Evolutionary conservation across 2,329 filamentous ascomycete genomes (phyloP), one percentile per base, ranked within the genome.

Genomic region (Cercospora zeina): DNA sequence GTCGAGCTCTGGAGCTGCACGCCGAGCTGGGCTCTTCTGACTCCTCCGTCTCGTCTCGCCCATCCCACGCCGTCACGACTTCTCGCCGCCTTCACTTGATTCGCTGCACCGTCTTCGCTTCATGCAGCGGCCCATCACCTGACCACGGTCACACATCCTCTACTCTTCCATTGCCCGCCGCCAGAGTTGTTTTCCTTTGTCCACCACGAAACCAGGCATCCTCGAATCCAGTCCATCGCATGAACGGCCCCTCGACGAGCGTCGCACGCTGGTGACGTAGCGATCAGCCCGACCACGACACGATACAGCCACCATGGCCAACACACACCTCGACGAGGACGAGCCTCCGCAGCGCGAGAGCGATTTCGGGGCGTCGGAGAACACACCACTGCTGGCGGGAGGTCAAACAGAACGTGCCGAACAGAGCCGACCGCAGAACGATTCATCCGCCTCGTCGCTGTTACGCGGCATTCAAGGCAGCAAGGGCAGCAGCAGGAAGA

Each of bases 391-490:
- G 37, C 57, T 67, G 39, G 53, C 42, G 5, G 37, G 55, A 21
- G 30, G 47, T 3, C 55, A 59, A 33, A 53, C 54, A 31, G 56
- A 63, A 54, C 55, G 61, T 30, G 56, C 49, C 39, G 66, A 67
- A 31, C 63, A 65, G 54, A 69, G 65, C 51, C 68, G 69, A 57
- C 68, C 69, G 19, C 69, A 68, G 24, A 61, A 63, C 30, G 65
- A 70, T 47, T 58, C 56, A 37, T 69, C 67, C 5, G 68, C 68
- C 14, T 50, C 58, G 54, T 59, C 65, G 11, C 62, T 62, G 11
- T 61, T 70, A 33, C 61, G 62, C 31, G 37, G 54, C 63, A 42
- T 64, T 31, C 49, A 60, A 61, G 60, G 62, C 42, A 80, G 77
- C 61, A 75, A 73, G 39, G 72, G 77, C 61, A 34, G 31, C 45